Base-by-base conservation (phyloP, 2,329 filamentous ascomycete genomes). In the Alternaria novae-zelandiae region DNA sequence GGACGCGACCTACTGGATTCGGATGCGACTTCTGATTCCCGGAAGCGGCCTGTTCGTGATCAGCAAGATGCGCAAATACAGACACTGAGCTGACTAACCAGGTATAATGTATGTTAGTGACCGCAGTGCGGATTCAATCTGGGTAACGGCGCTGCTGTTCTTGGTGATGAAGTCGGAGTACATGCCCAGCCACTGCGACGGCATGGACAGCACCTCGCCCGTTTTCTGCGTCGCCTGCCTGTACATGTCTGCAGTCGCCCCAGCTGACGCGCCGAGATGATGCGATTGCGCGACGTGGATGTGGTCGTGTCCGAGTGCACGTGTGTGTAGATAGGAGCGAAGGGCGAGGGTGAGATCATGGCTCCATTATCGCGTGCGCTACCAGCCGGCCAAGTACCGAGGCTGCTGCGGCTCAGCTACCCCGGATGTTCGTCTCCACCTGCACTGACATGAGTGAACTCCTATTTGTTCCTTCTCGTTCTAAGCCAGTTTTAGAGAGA, bases 101-200 rank as follows among this genome's bases (percentile, higher is more conserved):
- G 95, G 96, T 54, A 98, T 96, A 69, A 99, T 94, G 79, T 99
- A 99, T 51, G 95, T 97, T 69, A 99, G 83, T 26, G 94, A 97
- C 43, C 96, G 89, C 76, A 99, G 83, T 13, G 94, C 93, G 67
- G 93, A 96, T 83, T 99, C 96, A 67, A 99, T 95, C 83, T 97
- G 94, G 54, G 93, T 93, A 57, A 99, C 94, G 63, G 96, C 93
- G 75, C 93, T 91, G 65, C 94, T 90, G 80, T 99, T 99, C 83
- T 95, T 96, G 66, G 92, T 91, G 83, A 99, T 95, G 82, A 98
- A 97, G 69, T 96, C 90, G 74, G 90, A 89, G 81, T 97, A 97
- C 82, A 89, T 87, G 68, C 86, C 82, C 57, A 93, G 83, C 88
- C 88, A 92, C 79, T 85, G 85, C 25, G 89, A 86, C 53, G 90